A percentile compares a stretch with the other conserved stretches of the same genome.
phyloP scores from a whole-genome alignment of 2,329 filamentous ascomycete species.

The Dactylellina drechsleri region DNA sequence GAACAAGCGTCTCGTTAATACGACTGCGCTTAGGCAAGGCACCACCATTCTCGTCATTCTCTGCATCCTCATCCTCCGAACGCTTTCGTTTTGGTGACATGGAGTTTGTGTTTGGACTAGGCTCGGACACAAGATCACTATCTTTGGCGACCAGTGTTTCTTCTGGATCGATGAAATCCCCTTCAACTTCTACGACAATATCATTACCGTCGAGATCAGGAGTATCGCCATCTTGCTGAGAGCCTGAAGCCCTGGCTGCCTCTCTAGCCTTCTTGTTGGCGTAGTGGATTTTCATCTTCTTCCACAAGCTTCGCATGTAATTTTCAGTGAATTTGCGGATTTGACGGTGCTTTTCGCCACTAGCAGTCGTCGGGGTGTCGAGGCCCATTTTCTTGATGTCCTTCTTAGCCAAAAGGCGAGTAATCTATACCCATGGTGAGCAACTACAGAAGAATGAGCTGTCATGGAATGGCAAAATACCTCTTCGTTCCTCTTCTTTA shows the following conservation, averaged over 20 bases:
- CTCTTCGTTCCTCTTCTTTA: conserved; percentile 53
- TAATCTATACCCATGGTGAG: conserved; percentile 35
- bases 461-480: conserved; percentile 7
- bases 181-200: conserved; percentile 1
- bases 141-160: conserved; percentile 8
- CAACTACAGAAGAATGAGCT: background rate
- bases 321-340: conserved; percentile 43
- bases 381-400: conserved; percentile 48
- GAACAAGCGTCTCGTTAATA: conserved; percentile 47
- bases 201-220: conserved; percentile 16
- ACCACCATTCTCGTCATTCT: conserved; percentile 15
- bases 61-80: conserved; percentile 25
- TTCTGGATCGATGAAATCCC: conserved; percentile 1
- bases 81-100: conserved; percentile 45
- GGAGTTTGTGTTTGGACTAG: conserved; percentile 32
- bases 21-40: conserved; percentile 48
- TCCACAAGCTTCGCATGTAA: conserved; percentile 47
- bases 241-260: conserved; percentile 6
- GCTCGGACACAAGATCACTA: conserved; percentile 28
- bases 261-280: conserved; percentile 36
- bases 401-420: conserved; percentile 45
- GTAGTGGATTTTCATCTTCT: conserved; percentile 51
- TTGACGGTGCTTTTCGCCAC: conserved; percentile 37
- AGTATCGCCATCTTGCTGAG: conserved; percentile 20
- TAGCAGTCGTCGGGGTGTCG: conserved; percentile 23